phyloP scores from a whole-genome alignment of 2,329 filamentous ascomycete species.

The Mollisia scopiformis region DNA sequence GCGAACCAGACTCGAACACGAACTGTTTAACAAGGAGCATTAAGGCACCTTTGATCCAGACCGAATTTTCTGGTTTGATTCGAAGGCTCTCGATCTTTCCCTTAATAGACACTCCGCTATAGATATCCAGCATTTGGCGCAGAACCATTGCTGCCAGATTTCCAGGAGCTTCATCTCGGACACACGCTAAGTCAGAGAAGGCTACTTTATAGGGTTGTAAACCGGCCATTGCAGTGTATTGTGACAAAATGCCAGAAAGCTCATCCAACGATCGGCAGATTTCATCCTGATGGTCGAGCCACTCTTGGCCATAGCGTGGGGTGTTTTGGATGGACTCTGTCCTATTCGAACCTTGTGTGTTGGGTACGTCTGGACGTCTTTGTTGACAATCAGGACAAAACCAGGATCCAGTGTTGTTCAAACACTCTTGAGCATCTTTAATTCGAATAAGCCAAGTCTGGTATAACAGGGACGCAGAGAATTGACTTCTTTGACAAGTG shows the following conservation, averaged over 20 bases:
- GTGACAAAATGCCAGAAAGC: background rate
- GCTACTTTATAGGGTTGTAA: background rate
- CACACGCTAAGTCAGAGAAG: background rate
- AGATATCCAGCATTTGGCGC: background rate
- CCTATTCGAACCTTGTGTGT: background rate
- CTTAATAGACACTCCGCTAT: background rate
- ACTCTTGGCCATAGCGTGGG: background rate
- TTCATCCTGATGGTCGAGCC: background rate
- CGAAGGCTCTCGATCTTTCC: background rate
- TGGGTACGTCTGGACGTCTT: background rate
- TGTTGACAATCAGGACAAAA: background rate
- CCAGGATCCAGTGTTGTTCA: background rate
- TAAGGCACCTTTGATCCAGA: slow-evolving; percentile 1
- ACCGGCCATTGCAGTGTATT: background rate
- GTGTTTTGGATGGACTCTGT: background rate
- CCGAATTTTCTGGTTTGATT: background rate
- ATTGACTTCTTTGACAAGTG: background rate
- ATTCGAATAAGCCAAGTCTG: background rate
- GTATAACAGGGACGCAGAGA: background rate
- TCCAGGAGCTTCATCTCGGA: background rate
- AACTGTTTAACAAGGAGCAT: slow-evolving; percentile 1
- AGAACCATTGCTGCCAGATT: background rate
- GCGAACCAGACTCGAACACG: slow-evolving; percentile 3
- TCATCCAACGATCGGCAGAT: background rate
- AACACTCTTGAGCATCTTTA: background rate